Base-by-base conservation (phyloP, 1,284 basidiomycete species). In the Trichosporon faecale region DNA sequence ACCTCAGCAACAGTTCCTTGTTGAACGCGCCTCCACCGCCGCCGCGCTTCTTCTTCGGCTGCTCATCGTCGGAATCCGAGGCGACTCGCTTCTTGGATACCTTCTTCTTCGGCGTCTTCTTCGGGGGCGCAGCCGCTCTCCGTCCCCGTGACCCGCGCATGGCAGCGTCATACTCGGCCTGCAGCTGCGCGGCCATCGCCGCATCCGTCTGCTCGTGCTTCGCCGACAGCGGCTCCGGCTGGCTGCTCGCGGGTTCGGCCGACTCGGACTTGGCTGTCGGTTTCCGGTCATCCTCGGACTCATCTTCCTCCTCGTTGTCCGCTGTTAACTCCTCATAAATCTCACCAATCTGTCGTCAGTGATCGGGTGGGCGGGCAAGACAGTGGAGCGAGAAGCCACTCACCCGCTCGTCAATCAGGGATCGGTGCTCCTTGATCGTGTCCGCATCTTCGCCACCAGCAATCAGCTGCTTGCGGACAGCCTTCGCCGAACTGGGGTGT, bases 1-100 rank as follows among this genome's bases (percentile, higher is more conserved):
- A 83, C 80, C 82, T 84, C 66, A 84, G 67, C 8, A 80, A 73
- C 74, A 84, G 71, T 66, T 80, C 79, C 77, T 81, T 82, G 72
- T 84, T 84, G 75, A 84, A 84, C 8, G 78, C 78, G 2, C 79
- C 80, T 8, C 79, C 79, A 6, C 78, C 77, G 8, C 77, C 78
- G n/a, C 76, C 75, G 23, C 64, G 68, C 71, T 73, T 73, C 72
- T 75, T 76, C 74, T 76, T 77, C 55, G 66, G 66, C 63, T 65
- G 61, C 6, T 68, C 70, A 11, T 68, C 70, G 5, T 75, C 77
- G 23, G 64, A 74, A n/a, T 76, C 76, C 16, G 57, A 31, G 5
- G 70, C 74, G n/a, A 73, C 72, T 66, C 73, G 65, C 72, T 75
- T 78, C 68, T 73, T 72, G n/a, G 69, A 70, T 25, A 72, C 74